Base-by-base conservation (phyloP, 257 asterid genomes). In the Galeopsis tetrahit region DNA sequence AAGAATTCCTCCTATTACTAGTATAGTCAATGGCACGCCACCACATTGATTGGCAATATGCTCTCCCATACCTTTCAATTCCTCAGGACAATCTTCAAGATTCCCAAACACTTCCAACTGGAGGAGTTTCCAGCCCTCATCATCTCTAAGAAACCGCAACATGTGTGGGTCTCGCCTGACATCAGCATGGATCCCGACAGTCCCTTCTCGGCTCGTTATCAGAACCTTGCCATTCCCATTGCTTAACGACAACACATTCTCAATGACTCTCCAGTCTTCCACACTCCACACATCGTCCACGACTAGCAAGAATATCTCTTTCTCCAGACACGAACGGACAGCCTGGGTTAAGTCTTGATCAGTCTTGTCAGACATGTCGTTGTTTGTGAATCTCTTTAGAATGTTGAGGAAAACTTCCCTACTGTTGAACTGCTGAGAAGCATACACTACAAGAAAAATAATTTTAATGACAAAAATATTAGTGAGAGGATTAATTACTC, bases 351-450 rank as follows among this genome's bases (percentile, higher is more conserved):
- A 58, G 11, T 77, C 78, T 4, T 21, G 55, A 6, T 73, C 80
- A 5, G 58, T 31, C 66, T 49, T 65, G 21, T 15, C 32, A 53
- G 36, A 32, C 72, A 66, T 11, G 48, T 42, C 48, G 17, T 33
- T 42, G 48, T 4, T 11, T 0, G 61, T 63, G 46, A 77, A 43
- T 36, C 44, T 17, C 10, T 59, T 62, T 7, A 82, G 60, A 60
- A 82, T 72, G 14, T 48, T 17, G 11, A 76, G 65, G 28, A 76
- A 73, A 33, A 79, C 60, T 2, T 73, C 68, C 60, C 43, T 76
- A 43, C 21, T 56, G 21, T 39, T 57, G 28, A 67, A 76, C 42
- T 55, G 76, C 46, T 76, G 72, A 21, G 83, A 82, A n/a, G n/a
- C n/a, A n/a, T n/a, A 21, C 28, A 21, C 28, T 21, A 21, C 28